Evolutionary conservation across 352 stramenopile species (phyloP), one percentile per base, ranked within the genome.

Genomic region (Phytophthora fragariaefolia): DNA sequence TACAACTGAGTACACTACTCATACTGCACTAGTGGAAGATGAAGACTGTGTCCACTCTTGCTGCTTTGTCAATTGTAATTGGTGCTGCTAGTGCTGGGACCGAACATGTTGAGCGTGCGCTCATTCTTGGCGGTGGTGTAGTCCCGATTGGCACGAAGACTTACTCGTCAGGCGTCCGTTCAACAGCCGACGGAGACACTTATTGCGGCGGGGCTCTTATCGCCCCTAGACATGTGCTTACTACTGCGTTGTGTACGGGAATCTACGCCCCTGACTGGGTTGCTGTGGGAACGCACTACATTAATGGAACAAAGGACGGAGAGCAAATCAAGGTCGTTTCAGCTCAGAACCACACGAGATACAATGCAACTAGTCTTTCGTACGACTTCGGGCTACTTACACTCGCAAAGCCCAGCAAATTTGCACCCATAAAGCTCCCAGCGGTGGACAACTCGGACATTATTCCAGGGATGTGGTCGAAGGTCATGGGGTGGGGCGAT

Each of bases 341-440:
- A 17, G 36, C 47, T 4, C 30, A 48, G 12, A 54, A 55, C 43
- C 26, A 55, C 15, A 43, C 30, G 6, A 51, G 74, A 74, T 47
- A 27, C 71, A 20, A 69, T 88, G 13, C 48, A 84, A 28, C 42
- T 20, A 56, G 49, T 9, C n/a, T 22, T 24, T 26, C 40, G 7
- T 48, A 74, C 34, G 28, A 64, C 64, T 82, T 79, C 52, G 42
- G 69, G 3, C 55, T 92, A 23, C 45, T 91, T 15, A 70, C 71
- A 49, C 73, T 80, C 24, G 63, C 63, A 34, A 69, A 32, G 13
- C 45, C 64, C 0, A 77, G 63, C 47, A 77, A 63, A 8, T 74
- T 63, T 20, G 17, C 62, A 3, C 74, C 77, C n/a, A 65, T 82
- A 45, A 56, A 49, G 27, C 66, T 85, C 6, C 70, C 62, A 2